A percentile compares a stretch with the other conserved stretches of the same genome.
These are phyloP conservation scores for Cyclotella cryptica DNA, from an alignment of 108 stramenopile genomes.

Conservation along the genomic window DNA sequence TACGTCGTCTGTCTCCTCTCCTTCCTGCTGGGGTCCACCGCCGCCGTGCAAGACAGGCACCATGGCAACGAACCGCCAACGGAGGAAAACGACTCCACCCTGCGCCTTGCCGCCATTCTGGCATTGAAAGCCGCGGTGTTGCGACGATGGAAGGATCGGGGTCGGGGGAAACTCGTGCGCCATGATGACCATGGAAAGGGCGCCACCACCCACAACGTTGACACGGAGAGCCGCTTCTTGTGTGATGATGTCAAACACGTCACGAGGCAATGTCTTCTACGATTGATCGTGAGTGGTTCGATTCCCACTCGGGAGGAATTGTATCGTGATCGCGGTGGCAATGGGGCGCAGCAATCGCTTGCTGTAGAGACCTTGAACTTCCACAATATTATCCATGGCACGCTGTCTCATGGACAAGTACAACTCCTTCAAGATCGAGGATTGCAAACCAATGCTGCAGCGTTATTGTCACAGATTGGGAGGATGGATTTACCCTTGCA, in stretches of 20 bases:
- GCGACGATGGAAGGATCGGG: slow-evolving; percentile 51
- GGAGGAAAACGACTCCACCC: not conserved
- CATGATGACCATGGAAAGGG: too few species aligned
- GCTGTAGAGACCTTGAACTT: too few species aligned
- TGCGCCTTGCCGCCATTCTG: slow-evolving; percentile 43
- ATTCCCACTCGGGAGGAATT: not conserved
- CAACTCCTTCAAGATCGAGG: slow-evolving; percentile 29
- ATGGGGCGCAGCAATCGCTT: too few species aligned
- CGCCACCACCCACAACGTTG: not conserved
- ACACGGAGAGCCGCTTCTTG: slow-evolving; percentile 4
- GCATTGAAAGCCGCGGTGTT: slow-evolving; percentile 36
- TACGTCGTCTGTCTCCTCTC: slow-evolving; percentile 23
- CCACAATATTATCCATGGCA: slow-evolving; percentile 8
- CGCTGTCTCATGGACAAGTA: slow-evolving; percentile 2
- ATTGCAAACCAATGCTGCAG: slow-evolving; percentile 33
- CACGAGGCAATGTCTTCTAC: slow-evolving; percentile 21
- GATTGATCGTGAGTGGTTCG: slow-evolving; percentile 24
- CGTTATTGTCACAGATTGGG: slow-evolving; percentile 36
- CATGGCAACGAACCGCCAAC: too few species aligned
- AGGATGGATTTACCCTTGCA: slow-evolving; percentile 48
- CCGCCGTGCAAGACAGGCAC: too few species aligned
- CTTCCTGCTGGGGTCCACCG: too few species aligned
- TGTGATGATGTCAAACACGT: slow-evolving; percentile 34
- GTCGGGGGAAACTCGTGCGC: slow-evolving; percentile 6
- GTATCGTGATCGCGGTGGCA: not conserved